Base-by-base conservation (phyloP, 495 filamentous ascomycete species). In the Aspergillus indologenus region DNA sequence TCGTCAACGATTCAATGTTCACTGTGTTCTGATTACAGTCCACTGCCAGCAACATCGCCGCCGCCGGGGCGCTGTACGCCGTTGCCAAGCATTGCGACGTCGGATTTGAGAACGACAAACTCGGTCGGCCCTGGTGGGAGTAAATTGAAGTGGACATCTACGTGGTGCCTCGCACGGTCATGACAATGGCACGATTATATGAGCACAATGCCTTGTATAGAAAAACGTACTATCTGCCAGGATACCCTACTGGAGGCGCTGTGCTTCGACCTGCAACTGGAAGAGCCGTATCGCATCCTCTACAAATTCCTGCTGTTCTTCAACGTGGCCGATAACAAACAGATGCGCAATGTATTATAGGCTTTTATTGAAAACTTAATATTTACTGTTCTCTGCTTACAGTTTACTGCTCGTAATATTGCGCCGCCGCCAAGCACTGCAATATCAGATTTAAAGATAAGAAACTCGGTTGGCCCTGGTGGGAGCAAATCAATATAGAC, bases 181-280 rank as follows among this genome's bases (percentile, higher is more conserved):
- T 82, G 45, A 72, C 87, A 47, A 86, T 96, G 71, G 81, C 81
- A n/a, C 81, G 87, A 42, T 83, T 90, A 53, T 96, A 92, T 71
- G 81, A 87, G 60, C 83, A 84, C 62, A 86, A 84, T 68, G 86
- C 87, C 49, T 73, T 77, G 45, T 68, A 76, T 50, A 72, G 63
- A 29, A 75, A 71, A 67, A 74, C 76, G 58, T 68, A 71, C 63
- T 79, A n/a, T n/a, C n/a, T n/a, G n/a, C n/a, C n/a, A 99, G 75
- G 96, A 98, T 65, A 73, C 91, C 45, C 84, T 98, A 73, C 81
- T 99, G 7, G 94, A 99, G 74, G 83, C 82, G 45, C 79, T 98
- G 34, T 98, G 94, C 68, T 99, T 99, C 69, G 95, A 99, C 71
- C 74, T 99, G 31, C 87, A 90, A 69, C 77, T 96, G 31, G 89